Conservation (phyloP, 2,329 filamentous ascomycete genomes). For the Ceratocystis harringtonii region DNA sequence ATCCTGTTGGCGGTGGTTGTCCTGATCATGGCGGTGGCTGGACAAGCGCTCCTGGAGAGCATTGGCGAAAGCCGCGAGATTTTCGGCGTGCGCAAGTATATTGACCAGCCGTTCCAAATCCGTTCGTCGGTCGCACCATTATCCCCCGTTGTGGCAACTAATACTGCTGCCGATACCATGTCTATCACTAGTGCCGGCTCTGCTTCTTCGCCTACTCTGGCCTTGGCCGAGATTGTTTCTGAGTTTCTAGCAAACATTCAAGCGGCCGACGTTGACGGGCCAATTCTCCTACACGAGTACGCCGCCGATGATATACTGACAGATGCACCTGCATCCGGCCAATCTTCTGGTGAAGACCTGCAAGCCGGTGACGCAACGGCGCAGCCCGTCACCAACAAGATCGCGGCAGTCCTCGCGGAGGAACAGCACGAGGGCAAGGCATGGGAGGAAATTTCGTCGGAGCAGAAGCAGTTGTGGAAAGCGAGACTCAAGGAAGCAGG, state of each 20-base stretch:
- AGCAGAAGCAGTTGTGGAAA: constrained; percentile 55
- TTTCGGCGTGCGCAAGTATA: constrained; percentile 23
- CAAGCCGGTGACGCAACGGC: neutral
- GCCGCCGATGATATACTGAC: neutral
- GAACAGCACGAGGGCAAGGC: constrained; percentile 39
- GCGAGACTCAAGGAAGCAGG: constrained; percentile 51
- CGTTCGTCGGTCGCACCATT: constrained; percentile 13
- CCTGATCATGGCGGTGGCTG: constrained; percentile 44
- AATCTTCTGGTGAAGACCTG: neutral
- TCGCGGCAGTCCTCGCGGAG: constrained; percentile 30
- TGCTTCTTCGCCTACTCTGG: neutral
- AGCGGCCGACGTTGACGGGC: constrained; percentile 2
- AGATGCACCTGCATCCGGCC: neutral
- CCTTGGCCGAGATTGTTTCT: constrained; percentile 3
- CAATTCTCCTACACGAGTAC: constrained; percentile 13
- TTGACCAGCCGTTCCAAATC: constrained; percentile 13
- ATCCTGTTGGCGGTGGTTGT: constrained; percentile 38
- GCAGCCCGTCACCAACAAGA: neutral
- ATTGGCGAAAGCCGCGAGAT: constrained; percentile 41
- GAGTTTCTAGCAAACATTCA: constrained; percentile 13
- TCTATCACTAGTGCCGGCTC: neutral
- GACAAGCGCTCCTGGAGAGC: constrained; percentile 50
- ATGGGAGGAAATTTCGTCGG: constrained; percentile 55
- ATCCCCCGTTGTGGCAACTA: constrained; percentile 6
- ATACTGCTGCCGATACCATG: neutral